A percentile compares a stretch with the other conserved stretches of the same genome.
Evolutionary conservation across 345 rosid species (phyloP).

Genomic region (Populus euphratica): DNA sequence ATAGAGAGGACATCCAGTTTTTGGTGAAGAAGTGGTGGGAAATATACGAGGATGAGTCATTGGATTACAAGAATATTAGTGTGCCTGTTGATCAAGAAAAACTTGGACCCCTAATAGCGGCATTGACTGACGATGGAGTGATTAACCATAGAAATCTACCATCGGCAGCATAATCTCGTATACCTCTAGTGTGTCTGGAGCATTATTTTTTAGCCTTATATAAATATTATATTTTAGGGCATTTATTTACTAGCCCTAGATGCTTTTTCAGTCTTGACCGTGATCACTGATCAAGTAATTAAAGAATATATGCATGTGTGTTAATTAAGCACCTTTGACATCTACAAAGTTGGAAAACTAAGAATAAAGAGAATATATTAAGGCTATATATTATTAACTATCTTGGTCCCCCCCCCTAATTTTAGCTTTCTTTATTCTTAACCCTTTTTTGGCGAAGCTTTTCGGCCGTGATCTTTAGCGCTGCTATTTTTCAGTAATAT

Average conservation of each 20-base stretch:
- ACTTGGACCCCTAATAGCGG: constrained; percentile 21
- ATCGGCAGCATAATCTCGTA: constrained; percentile 40
- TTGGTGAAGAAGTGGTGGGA: constrained; percentile 80
- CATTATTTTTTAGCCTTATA: background rate
- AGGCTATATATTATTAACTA: background rate
- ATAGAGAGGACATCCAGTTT: constrained; percentile 43
- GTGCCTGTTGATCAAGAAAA: background rate
- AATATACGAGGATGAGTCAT: constrained; percentile 30
- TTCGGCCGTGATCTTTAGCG: too few species aligned
- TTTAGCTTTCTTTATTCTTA: background rate
- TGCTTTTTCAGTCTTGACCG: background rate
- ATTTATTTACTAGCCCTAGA: background rate
- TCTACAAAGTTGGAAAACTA: background rate
- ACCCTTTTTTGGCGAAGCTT: background rate
- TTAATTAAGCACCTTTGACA: background rate
- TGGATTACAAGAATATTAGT: constrained; percentile 8
- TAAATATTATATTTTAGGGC: background rate
- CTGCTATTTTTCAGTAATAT: too few species aligned
- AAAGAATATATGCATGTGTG: too few species aligned
- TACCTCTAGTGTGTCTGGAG: background rate
- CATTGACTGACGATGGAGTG: constrained; percentile 5
- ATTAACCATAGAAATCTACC: constrained; percentile 26
- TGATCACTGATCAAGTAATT: too few species aligned
- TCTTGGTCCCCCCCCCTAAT: background rate
- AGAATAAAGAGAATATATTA: background rate